Evolutionary conservation across 148 eudicot species (phyloP), one percentile per base, ranked within the genome.

Genomic region (Vaccinium myrtillus): DNA sequence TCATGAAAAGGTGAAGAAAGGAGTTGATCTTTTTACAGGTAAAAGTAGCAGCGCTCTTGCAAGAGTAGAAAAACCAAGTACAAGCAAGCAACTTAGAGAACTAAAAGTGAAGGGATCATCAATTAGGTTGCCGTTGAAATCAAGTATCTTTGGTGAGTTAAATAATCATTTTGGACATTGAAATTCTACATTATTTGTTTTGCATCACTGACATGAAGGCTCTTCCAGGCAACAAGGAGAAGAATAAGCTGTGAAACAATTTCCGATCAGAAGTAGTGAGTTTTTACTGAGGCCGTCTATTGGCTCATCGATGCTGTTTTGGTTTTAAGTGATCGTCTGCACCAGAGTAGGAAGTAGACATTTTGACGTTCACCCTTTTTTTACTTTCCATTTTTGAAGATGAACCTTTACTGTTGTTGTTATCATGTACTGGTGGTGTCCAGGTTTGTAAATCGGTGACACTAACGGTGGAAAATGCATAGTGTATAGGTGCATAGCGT

Each of bases 1-100:
- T 89, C 98, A 96, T 79, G 99, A 96, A 65, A 96, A 96, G 89
- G 90, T 96, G 65, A 93, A 88, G 92, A 94, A 94, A 89, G 88
- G 95, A 75, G 82, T 48, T 73, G 82, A 85, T 81, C 56, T 86
- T 71, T 79, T 85, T 75, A 67, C 77, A 3, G 91, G 89, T 50
- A 91, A 86, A 79, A 93, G 91, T 80, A 91, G 86, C 81, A 87
- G 84, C 50, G 23, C 65, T 58, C 73, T 51, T 74, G 56, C 88
- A 32, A 89, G 87, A 83, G 23, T 80, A 19, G 91, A 89, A 76
- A 96, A 90, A 85, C 70, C 86, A 15, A 91, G 83, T 87, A 93
- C 82, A 88, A 86, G 65, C 87, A 90, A 76, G 91, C 95, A 93
- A 84, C 88, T 90, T 55, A 92, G 85, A 67, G 95, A 96, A 49